Percentiles rank a stretch among this genome's conserved stretches.
Conservation (phyloP, 345 rosid species). For the Populus davidiana region DNA sequence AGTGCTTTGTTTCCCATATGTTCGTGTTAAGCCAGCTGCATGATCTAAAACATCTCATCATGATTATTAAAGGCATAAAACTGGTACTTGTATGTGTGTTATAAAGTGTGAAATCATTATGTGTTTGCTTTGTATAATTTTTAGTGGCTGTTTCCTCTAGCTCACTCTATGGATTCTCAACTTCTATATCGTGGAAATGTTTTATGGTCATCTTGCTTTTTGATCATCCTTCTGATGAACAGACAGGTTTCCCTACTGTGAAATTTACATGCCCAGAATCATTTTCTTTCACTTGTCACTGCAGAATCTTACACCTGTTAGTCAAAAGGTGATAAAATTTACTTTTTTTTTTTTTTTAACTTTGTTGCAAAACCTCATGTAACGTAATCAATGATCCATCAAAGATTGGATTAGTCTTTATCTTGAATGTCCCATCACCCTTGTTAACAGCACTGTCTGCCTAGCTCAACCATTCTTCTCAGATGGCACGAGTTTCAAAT, state of each 20-base stretch:
- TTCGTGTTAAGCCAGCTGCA: constrained; percentile 40
- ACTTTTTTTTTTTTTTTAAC: constrained; percentile 23
- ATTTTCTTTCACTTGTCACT: not conserved
- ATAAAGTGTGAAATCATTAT: not conserved
- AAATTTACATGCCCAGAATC: not conserved
- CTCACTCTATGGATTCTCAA: constrained; percentile 1
- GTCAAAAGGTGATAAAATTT: constrained; percentile 3
- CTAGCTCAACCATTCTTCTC: not conserved
- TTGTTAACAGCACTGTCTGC: constrained; percentile 20
- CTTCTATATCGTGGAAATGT: constrained; percentile 6
- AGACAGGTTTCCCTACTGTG: constrained; percentile 3
- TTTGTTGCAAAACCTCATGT: constrained; percentile 4
- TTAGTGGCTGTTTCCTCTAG: not conserved
- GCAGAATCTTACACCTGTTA: not conserved
- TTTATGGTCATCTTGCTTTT: constrained; percentile 7
- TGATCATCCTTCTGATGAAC: not conserved
- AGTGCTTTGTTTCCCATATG: constrained; percentile 64
- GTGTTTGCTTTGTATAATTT: not conserved
- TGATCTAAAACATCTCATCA: constrained; percentile 1
- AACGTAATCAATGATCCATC: not conserved
- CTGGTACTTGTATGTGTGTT: constrained; percentile 1
- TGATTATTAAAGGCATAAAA: not conserved
- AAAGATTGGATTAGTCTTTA: constrained; percentile 1
- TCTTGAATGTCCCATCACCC: constrained; percentile 22
- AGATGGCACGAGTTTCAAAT: no score